Evolutionary conservation across 352 stramenopile genomes (phyloP).

Genomic region (Phytophthora brassicae): DNA sequence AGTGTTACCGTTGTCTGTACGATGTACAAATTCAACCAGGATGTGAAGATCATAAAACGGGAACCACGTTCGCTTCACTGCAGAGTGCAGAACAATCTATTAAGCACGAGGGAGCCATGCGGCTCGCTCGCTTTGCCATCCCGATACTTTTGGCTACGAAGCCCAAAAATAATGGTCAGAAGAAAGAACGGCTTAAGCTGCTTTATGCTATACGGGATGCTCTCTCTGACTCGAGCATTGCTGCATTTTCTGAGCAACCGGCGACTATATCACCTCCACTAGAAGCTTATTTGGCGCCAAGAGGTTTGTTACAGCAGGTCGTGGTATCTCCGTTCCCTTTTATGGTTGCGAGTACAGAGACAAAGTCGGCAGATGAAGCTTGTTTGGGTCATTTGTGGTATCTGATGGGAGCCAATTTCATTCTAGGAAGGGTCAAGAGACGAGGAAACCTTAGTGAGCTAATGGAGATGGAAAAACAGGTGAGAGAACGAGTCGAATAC

Average conservation of each 20-base stretch:
- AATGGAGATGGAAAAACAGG: conserved; percentile 56
- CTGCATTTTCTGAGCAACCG: conserved; percentile 21
- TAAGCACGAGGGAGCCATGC: conserved; percentile 33
- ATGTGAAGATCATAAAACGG: conserved; percentile 61
- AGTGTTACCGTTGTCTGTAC: conserved; percentile 78
- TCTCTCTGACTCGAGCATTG: conserved; percentile 29
- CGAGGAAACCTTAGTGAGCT: conserved; percentile 62
- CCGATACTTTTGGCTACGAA: conserved; percentile 56
- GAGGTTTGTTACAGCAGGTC: conserved; percentile 36
- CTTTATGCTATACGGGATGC: conserved; percentile 57
- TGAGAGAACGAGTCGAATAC: conserved; percentile 59
- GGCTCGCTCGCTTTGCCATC: conserved; percentile 54
- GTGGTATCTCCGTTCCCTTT: conserved; percentile 16
- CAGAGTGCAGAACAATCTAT: conserved; percentile 19
- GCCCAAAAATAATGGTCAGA: conserved; percentile 69
- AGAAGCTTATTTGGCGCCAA: conserved; percentile 41
- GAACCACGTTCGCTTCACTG: conserved; percentile 38
- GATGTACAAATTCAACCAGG: conserved; percentile 66
- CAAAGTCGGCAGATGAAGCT: conserved; percentile 23
- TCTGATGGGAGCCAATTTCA: conserved; percentile 71
- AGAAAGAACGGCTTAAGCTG: conserved; percentile 74
- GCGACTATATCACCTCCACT: conserved; percentile 16
- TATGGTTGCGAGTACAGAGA: background rate
- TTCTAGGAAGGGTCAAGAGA: conserved; percentile 57
- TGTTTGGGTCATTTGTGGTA: conserved; percentile 72